phyloP scores from a whole-genome alignment of 257 asterid species.

The Haberlea rhodopensis region DNA sequence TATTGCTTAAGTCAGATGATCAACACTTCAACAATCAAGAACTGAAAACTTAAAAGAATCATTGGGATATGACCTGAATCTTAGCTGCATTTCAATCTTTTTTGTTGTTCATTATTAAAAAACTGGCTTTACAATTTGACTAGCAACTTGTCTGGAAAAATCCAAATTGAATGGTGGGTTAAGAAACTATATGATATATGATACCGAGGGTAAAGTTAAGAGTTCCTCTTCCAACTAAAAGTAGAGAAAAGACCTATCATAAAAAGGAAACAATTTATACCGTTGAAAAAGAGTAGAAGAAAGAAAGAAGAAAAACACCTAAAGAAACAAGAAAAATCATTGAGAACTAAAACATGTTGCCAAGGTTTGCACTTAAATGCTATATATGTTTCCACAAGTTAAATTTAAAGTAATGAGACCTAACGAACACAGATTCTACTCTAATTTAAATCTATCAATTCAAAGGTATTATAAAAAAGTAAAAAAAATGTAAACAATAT shows the following conservation, averaged over 20 bases:
- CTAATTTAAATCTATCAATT: neutral
- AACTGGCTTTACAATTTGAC: neutral
- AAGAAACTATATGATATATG: neutral
- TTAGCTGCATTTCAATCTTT: neutral
- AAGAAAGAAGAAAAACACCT: neutral
- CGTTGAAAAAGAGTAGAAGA: too few species aligned
- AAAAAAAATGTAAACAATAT: slow-evolving; percentile 24
- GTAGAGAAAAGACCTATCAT: neutral
- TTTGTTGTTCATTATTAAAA: neutral
- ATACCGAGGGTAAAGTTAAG: neutral
- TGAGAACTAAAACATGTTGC: neutral
- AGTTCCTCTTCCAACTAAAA: neutral
- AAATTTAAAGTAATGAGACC: slow-evolving; percentile 7
- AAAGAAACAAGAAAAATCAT: neutral
- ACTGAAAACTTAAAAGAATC: too few species aligned
- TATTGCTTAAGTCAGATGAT: neutral
- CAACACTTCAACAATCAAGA: neutral
- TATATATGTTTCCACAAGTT: neutral
- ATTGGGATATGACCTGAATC: neutral
- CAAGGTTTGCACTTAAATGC: neutral
- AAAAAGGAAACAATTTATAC: neutral
- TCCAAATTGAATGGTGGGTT: too few species aligned
- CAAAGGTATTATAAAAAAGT: slow-evolving; percentile 9
- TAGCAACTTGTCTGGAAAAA: neutral
- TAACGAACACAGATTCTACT: neutral